Percentiles rank a stretch among this genome's conserved stretches.
These are phyloP conservation scores for Pichia cabralensis DNA, from an alignment of 805 yeast genomes.

Conservation along the genomic window DNA sequence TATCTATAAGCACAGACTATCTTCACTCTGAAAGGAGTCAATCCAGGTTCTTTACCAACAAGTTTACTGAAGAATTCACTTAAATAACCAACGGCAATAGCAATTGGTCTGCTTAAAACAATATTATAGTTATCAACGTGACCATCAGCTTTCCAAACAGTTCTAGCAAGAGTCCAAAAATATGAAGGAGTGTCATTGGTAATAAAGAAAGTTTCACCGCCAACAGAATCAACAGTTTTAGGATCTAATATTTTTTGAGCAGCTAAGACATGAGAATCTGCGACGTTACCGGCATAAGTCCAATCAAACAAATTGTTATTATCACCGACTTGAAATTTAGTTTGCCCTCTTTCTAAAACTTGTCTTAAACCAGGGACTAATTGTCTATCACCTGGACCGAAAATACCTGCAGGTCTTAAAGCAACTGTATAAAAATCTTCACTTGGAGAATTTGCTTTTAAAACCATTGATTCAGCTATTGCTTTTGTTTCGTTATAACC, in stretches of 20 bases:
- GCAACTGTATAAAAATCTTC: slow-evolving; percentile 67
- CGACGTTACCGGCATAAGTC: slow-evolving; percentile 98
- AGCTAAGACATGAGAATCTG: slow-evolving; percentile 91
- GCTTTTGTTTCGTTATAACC: slow-evolving; percentile 95
- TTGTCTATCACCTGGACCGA: slow-evolving; percentile 98
- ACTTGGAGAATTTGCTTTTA: slow-evolving; percentile 55
- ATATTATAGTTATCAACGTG: slow-evolving; percentile 61
- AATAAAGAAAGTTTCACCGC: slow-evolving; percentile 82
- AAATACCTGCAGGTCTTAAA: slow-evolving; percentile 93
- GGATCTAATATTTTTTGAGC: slow-evolving; percentile 61
- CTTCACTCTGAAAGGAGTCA: slow-evolving; percentile 90
- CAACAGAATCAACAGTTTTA: slow-evolving; percentile 34
- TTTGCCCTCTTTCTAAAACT: slow-evolving; percentile 77
- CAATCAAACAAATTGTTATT: slow-evolving; percentile 91
- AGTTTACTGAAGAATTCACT: slow-evolving; percentile 66
- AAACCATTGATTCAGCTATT: slow-evolving; percentile 73
- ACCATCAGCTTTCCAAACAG: slow-evolving; percentile 96
- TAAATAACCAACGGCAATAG: slow-evolving; percentile 69
- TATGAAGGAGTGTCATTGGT: slow-evolving; percentile 93
- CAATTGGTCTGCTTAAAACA: slow-evolving; percentile 64
- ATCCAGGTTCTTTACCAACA: slow-evolving; percentile 78
- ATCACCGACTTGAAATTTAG: slow-evolving; percentile 89
- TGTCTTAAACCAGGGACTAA: slow-evolving; percentile 84
- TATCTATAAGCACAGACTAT: slow-evolving; percentile 90
- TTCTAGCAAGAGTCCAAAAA: slow-evolving; percentile 94